These are phyloP conservation scores for Mesotaenium endlicherianum DNA, from an alignment of 139 green algal genomes.

Conservation along the genomic window DNA sequence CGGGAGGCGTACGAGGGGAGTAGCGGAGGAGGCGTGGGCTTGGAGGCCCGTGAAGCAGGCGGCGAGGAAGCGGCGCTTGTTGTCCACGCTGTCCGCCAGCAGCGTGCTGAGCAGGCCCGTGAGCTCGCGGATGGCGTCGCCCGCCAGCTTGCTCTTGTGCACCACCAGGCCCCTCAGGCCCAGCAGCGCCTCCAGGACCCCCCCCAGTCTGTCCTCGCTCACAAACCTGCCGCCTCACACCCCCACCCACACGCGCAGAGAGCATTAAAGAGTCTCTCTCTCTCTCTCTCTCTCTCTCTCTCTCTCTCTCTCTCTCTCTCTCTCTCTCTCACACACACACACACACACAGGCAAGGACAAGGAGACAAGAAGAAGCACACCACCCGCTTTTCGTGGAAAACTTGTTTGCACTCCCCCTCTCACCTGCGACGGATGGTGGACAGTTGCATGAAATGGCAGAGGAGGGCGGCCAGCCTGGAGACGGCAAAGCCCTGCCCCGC, in stretches of 20 bases:
- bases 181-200: slow-evolving; percentile 23
- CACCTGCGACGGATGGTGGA: slow-evolving; percentile 29
- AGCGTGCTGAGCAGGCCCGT: slow-evolving; percentile 29
- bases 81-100: slow-evolving; percentile 4
- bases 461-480: slow-evolving; percentile 10
- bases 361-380: too few species aligned
- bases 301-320: too few species aligned
- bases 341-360: too few species aligned
- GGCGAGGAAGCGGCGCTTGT: slow-evolving; percentile 16
- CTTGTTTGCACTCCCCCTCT: too few species aligned
- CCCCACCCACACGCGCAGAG: neutral
- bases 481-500: slow-evolving; percentile 31
- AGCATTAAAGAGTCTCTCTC: too few species aligned
- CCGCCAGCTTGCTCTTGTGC: slow-evolving; percentile 51
- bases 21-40: too few species aligned
- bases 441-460: slow-evolving; percentile 36
- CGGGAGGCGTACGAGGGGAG: too few species aligned
- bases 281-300: too few species aligned
- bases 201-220: slow-evolving; percentile 10
- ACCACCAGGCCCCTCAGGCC: slow-evolving; percentile 32
- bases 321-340: too few species aligned
- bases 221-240: slow-evolving; percentile 30
- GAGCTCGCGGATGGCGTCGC: slow-evolving; percentile 22
- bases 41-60: slow-evolving; percentile 33
- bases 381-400: too few species aligned